Base-by-base conservation (phyloP, 2,329 filamentous ascomycete genomes). In the Fusarium sulawesiense region DNA sequence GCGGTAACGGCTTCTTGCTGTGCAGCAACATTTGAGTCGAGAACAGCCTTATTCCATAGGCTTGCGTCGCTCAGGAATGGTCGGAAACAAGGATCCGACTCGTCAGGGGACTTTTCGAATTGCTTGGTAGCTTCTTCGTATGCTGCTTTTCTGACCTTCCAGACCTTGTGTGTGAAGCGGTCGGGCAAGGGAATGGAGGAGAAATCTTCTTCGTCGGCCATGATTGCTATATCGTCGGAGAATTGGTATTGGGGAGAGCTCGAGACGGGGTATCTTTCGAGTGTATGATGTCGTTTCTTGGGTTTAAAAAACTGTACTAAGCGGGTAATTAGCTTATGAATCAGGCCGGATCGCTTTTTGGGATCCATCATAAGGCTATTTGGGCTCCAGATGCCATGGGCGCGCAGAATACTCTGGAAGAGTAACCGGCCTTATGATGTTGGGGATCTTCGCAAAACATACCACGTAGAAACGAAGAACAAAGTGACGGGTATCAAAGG, bases 111-210 rank as follows among this genome's bases (percentile, higher is more conserved):
- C 62, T 88, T 85, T 78, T 94, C 91, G 80, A 99, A 98, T 73
- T 91, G 88, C 80, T 96, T 94, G 42, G 92, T 89, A 21, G 93
- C 94, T 73, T 96, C 93, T 85, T 99, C 96, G 79, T 98, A 99
- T 56, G 91, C 96, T 77, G 89, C 90, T 83, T 99, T 99, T 77
- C 96, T 89, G 44, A 97, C 94, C 87, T 99, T 99, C 96, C 96
- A 99, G 30, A 59, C 50, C 62, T 97, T 97, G 85, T 97, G 93
- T 57, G 88, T 85, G 82, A 94, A 97, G 78, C 93, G 89, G 70
- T 97, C 93, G 46, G 89, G 85, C 59, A 97, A 81, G 45, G 93
- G 92, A 67, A 97, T 83, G 70, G 91, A 88, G 81, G 89, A 91
- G 79, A 91, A 95, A 79, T 97, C 93, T 78, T 94, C 92, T 80